A percentile compares a stretch with the other conserved stretches of the same genome.
phyloP scores from a whole-genome alignment of 2,329 filamentous ascomycete species.

The Stagonosporopsis tanaceti region DNA sequence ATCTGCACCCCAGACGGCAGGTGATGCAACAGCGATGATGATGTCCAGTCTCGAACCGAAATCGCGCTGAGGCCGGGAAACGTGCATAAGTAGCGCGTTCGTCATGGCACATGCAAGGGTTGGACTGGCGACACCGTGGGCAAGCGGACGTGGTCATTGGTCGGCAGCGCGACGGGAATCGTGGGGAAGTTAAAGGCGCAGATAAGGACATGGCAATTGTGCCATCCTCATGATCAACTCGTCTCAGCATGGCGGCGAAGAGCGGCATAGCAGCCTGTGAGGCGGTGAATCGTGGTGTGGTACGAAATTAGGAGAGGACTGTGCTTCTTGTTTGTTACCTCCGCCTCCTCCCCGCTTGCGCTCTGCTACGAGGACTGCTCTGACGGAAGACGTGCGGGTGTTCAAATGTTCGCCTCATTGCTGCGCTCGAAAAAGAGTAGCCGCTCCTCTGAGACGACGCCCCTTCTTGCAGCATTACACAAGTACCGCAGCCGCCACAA shows the following conservation, averaged over 20 bases:
- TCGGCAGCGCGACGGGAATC: constrained; percentile 19
- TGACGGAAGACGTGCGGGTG: constrained; percentile 23
- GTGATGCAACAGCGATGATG: constrained; percentile 22
- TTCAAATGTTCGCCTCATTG: constrained; percentile 51
- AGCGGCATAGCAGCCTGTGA: constrained; percentile 17
- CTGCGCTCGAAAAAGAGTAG: constrained; percentile 41
- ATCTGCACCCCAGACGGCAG: constrained; percentile 32
- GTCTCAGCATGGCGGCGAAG: constrained; percentile 22
- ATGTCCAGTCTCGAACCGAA: constrained; percentile 13
- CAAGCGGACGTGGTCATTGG: constrained; percentile 14
- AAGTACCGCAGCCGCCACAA: constrained; percentile 39
- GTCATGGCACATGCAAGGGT: constrained; percentile 23
- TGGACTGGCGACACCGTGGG: constrained; percentile 18
- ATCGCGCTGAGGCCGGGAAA: constrained; percentile 17
- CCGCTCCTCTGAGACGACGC: constrained; percentile 43
- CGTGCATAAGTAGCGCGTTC: constrained; percentile 23
- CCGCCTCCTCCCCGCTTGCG: constrained; percentile 9
- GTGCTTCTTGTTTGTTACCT: constrained; percentile 9
- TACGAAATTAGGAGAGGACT: constrained; percentile 15
- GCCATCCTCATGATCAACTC: constrained; percentile 22
- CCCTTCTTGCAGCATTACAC: constrained; percentile 44
- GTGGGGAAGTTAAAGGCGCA: constrained; percentile 20
- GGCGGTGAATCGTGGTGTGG: constrained; percentile 21
- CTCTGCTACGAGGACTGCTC: constrained; percentile 15
- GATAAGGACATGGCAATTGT: constrained; percentile 24